Conservation (phyloP, 805 yeast species). For the Candida andamanensis region DNA sequence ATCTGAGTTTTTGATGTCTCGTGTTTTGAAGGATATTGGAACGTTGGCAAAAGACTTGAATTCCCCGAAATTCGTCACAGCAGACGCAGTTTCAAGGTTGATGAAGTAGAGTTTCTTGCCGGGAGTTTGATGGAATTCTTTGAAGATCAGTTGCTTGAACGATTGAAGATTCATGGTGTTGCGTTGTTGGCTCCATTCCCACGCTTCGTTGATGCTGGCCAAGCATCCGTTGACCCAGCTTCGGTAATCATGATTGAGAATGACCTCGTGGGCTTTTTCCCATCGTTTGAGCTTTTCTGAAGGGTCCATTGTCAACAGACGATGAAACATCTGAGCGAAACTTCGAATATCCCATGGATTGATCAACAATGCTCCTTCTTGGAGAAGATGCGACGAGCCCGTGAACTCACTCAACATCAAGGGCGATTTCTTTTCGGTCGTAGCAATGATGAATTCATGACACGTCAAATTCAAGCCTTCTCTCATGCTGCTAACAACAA, state of each 20-base stretch:
- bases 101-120: conserved; percentile 35
- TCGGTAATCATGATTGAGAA: conserved; percentile 63
- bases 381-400: conserved; percentile 81
- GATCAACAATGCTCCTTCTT: conserved; percentile 65
- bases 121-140: conserved; percentile 20
- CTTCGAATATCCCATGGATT: conserved; percentile 87
- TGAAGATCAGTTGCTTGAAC: conserved; percentile 30
- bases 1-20: conserved; percentile 16
- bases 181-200: conserved; percentile 28
- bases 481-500: conserved; percentile 85
- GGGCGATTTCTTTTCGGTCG: conserved; percentile 69
- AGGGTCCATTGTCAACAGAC: conserved; percentile 59
- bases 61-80: conserved; percentile 8
- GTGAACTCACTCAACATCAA: conserved; percentile 87
- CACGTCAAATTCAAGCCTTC: conserved; percentile 97
- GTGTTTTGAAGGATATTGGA: conserved; percentile 3
- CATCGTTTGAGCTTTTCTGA: conserved; percentile 61
- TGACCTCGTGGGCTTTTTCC: conserved; percentile 53
- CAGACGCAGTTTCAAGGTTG: conserved; percentile 22
- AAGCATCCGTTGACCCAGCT: conserved; percentile 67
- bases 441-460: conserved; percentile 84
- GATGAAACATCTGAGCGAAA: conserved; percentile 57
- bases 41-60: conserved; percentile 4
- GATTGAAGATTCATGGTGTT: conserved; percentile 21
- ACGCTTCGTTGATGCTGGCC: conserved; percentile 43